Conservation (phyloP, 1,284 basidiomycete species). For the Amylostereum areolatum region DNA sequence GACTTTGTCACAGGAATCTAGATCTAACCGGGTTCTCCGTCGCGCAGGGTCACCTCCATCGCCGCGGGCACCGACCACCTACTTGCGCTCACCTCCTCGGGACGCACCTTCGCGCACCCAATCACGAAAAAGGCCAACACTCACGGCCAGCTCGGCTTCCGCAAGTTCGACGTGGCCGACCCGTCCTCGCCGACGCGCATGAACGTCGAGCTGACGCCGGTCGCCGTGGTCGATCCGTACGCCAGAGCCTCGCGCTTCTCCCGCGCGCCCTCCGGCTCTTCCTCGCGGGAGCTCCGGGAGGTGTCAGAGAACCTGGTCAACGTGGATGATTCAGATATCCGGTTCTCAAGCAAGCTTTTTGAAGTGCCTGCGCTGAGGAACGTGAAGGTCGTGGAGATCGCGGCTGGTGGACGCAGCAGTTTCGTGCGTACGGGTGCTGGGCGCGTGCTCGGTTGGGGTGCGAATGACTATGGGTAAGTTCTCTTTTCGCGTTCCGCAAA, state of each 20-base stretch:
- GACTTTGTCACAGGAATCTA: too few species aligned
- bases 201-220: constrained; percentile 57
- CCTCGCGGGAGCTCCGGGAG: constrained; percentile 10
- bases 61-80: constrained; percentile 78
- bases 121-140: constrained; percentile 75
- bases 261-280: constrained; percentile 23
- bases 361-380: constrained; percentile 77
- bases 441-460: constrained; percentile 85
- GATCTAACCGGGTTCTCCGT: too few species aligned
- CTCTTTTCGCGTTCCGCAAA: not conserved
- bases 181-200: constrained; percentile 32
- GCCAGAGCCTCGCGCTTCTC: constrained; percentile 34
- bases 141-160: constrained; percentile 82
- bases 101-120: constrained; percentile 79
- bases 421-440: constrained; percentile 69
- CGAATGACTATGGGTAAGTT: constrained; percentile 74
- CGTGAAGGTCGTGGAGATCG: constrained; percentile 63
- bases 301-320: constrained; percentile 26
- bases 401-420: constrained; percentile 70
- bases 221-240: constrained; percentile 46
- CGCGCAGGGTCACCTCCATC: constrained; percentile 64
- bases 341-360: constrained; percentile 71
- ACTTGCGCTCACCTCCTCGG: constrained; percentile 78
- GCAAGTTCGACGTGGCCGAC: constrained; percentile 47
- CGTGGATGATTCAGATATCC: constrained; percentile 46